phyloP scores from a whole-genome alignment of 441 rosid species.

The Euphorbia schlechtendalii region DNA sequence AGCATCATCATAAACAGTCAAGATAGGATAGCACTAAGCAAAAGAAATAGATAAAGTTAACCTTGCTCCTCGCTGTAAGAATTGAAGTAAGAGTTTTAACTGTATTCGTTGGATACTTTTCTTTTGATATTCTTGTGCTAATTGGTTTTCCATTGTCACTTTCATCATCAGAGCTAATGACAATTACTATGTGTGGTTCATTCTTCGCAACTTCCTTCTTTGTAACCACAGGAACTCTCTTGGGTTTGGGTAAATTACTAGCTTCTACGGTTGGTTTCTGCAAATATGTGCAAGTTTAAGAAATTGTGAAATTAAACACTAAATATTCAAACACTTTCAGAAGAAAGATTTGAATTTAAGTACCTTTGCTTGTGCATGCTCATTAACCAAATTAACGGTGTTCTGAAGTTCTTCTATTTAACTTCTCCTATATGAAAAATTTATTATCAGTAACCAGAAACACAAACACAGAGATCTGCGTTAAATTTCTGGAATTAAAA shows the following conservation, averaged over 20 bases:
- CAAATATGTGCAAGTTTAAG: not conserved
- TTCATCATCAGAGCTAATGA: conserved; percentile 48
- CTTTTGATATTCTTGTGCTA: conserved; percentile 21
- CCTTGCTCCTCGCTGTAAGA: conserved; percentile 89
- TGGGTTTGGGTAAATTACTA: conserved; percentile 1
- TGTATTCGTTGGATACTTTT: conserved; percentile 36
- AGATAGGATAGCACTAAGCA: not conserved
- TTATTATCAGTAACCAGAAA: not conserved
- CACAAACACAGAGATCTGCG: too few species aligned
- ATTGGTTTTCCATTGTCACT: conserved; percentile 22
- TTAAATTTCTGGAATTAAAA: too few species aligned
- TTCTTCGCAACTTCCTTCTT: conserved; percentile 23
- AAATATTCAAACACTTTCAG: not conserved
- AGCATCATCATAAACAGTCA: not conserved
- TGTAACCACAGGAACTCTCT: conserved; percentile 15
- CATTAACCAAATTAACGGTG: conserved; percentile 73
- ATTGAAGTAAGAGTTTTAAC: conserved; percentile 49
- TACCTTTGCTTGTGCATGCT: too few species aligned
- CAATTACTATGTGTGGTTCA: conserved; percentile 40
- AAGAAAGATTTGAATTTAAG: too few species aligned
- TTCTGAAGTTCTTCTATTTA: conserved; percentile 52
- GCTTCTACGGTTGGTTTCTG: conserved; percentile 28
- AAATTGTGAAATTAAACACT: not conserved
- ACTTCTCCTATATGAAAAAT: conserved; percentile 27
- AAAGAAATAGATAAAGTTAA: conserved; percentile 1